These are phyloP conservation scores for Aspergillus aculeatinus DNA, from an alignment of 2,329 filamentous ascomycete genomes.

Conservation along the genomic window DNA sequence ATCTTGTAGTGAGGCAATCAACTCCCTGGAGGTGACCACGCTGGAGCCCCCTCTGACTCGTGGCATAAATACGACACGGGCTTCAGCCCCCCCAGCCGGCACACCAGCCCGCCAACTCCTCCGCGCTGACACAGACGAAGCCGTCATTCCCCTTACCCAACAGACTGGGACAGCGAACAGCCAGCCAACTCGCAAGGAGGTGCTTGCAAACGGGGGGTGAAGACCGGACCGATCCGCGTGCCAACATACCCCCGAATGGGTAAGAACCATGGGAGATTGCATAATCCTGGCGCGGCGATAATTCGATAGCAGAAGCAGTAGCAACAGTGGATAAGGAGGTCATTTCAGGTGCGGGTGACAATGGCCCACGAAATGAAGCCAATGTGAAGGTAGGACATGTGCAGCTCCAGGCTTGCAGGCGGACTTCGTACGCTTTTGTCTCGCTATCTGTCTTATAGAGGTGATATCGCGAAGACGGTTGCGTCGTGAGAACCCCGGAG, in stretches of 20 bases:
- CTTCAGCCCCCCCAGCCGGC: slow-evolving; percentile 45
- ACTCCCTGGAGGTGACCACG: too few relatives aligned
- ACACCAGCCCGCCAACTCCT: slow-evolving; percentile 72
- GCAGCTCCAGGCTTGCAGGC: slow-evolving; percentile 78
- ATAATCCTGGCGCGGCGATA: not conserved
- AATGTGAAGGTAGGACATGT: slow-evolving; percentile 83
- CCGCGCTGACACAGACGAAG: slow-evolving; percentile 47
- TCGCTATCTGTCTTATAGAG: slow-evolving; percentile 18
- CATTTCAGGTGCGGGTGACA: not conserved
- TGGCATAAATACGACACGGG: not conserved
- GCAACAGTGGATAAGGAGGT: not conserved
- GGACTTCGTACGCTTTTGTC: slow-evolving; percentile 64
- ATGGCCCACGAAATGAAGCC: slow-evolving; percentile 58
- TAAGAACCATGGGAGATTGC: slow-evolving; percentile 18
- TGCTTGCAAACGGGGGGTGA: slow-evolving; percentile 71
- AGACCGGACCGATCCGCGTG: slow-evolving; percentile 18
- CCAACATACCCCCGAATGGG: slow-evolving; percentile 40
- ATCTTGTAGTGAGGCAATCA: not conserved
- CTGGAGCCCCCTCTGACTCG: too few relatives aligned
- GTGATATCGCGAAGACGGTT: slow-evolving; percentile 18
- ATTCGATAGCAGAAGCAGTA: not conserved
- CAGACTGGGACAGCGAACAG: slow-evolving; percentile 60
- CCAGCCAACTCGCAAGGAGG: slow-evolving; percentile 77
- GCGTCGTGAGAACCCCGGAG: slow-evolving; percentile 33
- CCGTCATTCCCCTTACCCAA: slow-evolving; percentile 60